A percentile compares a stretch with the other conserved stretches of the same genome.
Conservation (phyloP, 179 eudicot species). For the Patellifolia procumbens region DNA sequence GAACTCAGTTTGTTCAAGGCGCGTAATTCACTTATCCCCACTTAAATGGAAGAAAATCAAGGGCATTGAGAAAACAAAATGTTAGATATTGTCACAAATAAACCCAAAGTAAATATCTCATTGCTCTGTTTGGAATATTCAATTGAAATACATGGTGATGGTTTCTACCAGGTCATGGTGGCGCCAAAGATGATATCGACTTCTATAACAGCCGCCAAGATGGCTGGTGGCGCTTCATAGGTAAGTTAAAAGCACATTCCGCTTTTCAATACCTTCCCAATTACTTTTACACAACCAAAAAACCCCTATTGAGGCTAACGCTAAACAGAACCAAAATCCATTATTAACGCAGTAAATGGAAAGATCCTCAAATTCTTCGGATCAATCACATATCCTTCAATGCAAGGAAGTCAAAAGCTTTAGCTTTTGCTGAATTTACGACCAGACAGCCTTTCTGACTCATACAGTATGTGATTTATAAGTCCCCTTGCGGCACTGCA, state of each 20-base stretch:
- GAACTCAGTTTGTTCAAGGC: too few relatives aligned
- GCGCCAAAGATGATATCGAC: not conserved
- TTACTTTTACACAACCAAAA: not conserved
- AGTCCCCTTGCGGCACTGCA: conserved; percentile 97
- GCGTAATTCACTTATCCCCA: too few relatives aligned
- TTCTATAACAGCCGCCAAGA: not conserved
- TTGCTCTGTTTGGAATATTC: too few relatives aligned
- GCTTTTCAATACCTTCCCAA: not conserved
- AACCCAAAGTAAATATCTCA: too few relatives aligned
- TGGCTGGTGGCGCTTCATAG: not conserved
- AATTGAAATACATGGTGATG: not conserved
- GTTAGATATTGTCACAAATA: too few relatives aligned
- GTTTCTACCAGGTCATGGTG: not conserved
- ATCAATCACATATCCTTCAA: conserved; percentile 21
- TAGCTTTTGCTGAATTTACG: conserved; percentile 61
- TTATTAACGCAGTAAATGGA: conserved; percentile 4
- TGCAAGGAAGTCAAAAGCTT: conserved; percentile 29
- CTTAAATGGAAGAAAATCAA: too few relatives aligned
- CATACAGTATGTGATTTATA: conserved; percentile 82
- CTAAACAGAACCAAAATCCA: not conserved
- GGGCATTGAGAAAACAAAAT: too few relatives aligned
- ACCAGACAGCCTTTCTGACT: conserved; percentile 75
- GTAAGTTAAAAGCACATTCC: not conserved
- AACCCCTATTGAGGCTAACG: not conserved
- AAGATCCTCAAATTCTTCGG: not conserved